Evolutionary conservation across 2,329 filamentous ascomycete species (phyloP).

Genomic region (Nigrospora oryzae): DNA sequence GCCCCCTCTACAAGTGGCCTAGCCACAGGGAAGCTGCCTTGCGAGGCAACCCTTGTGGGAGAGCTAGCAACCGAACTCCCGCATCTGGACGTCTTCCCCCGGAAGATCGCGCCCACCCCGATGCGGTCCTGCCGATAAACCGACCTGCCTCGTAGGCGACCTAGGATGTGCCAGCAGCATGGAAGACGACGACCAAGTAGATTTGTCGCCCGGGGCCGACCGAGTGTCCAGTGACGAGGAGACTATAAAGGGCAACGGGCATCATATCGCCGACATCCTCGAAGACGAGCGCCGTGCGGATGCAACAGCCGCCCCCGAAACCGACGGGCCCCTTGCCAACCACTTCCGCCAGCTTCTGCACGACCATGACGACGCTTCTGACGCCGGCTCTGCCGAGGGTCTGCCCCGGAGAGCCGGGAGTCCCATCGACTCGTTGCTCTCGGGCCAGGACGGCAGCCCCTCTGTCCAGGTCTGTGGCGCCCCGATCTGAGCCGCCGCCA

Average conservation of each 20-base stretch:
- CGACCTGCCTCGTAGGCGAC: constrained; percentile 7
- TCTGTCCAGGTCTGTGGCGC: constrained; percentile 61
- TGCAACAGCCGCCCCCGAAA: constrained; percentile 10
- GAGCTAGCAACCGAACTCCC: no score
- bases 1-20: no score
- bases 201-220: constrained; percentile 31
- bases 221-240: constrained; percentile 32
- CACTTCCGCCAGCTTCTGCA: constrained; percentile 36
- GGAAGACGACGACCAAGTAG: constrained; percentile 31
- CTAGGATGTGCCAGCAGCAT: constrained; percentile 31
- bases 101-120: background rate
- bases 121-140: constrained; percentile 18
- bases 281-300: constrained; percentile 24
- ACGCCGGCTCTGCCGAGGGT: constrained; percentile 45
- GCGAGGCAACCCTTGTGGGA: no score
- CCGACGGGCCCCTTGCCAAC: constrained; percentile 27
- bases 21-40: no score
- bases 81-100: no score
- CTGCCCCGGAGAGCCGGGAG: constrained; percentile 52
- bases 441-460: constrained; percentile 74
- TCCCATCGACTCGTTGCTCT: constrained; percentile 59
- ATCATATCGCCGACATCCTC: constrained; percentile 23
- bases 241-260: constrained; percentile 29
- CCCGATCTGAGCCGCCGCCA: background rate
- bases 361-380: constrained; percentile 37